Conservation (phyloP, 2,329 filamentous ascomycete species). For the Thielaviopsis populi region DNA sequence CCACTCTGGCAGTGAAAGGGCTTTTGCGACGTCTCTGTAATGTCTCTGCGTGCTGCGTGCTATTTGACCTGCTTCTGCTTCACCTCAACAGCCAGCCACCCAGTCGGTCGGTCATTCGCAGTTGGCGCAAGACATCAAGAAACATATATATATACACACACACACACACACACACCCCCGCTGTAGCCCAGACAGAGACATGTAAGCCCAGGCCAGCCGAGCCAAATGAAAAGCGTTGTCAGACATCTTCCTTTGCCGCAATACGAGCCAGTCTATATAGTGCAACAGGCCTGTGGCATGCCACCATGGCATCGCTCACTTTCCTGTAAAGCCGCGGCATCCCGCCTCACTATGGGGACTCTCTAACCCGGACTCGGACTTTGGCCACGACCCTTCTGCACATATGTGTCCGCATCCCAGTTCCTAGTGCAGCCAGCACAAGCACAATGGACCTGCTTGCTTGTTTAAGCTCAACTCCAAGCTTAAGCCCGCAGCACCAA, state of each 20-base stretch:
- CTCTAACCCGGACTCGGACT: too few relatives aligned
- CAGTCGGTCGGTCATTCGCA: background rate
- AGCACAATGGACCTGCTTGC: too few relatives aligned
- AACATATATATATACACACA: too few relatives aligned
- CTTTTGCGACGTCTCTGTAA: background rate
- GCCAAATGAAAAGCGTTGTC: background rate
- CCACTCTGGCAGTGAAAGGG: background rate
- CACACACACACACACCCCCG: background rate
- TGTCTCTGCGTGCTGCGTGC: background rate
- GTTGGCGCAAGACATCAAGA: background rate
- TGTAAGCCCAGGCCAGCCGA: background rate
- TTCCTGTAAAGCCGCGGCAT: background rate
- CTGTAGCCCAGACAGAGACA: background rate
- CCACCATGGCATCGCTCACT: background rate
- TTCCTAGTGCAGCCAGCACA: too few relatives aligned
- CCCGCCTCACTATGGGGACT: background rate
- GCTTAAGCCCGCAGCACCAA: background rate
- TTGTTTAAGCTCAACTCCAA: background rate
- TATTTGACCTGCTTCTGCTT: background rate
- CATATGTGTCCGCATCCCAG: too few relatives aligned
- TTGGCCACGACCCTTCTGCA: too few relatives aligned
- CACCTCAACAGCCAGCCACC: background rate
- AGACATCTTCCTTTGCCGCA: background rate
- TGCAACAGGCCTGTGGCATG: background rate
- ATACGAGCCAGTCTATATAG: background rate